These are phyloP conservation scores for Aspergillus olivimuriae DNA, from an alignment of 495 filamentous ascomycete genomes.

Conservation along the genomic window DNA sequence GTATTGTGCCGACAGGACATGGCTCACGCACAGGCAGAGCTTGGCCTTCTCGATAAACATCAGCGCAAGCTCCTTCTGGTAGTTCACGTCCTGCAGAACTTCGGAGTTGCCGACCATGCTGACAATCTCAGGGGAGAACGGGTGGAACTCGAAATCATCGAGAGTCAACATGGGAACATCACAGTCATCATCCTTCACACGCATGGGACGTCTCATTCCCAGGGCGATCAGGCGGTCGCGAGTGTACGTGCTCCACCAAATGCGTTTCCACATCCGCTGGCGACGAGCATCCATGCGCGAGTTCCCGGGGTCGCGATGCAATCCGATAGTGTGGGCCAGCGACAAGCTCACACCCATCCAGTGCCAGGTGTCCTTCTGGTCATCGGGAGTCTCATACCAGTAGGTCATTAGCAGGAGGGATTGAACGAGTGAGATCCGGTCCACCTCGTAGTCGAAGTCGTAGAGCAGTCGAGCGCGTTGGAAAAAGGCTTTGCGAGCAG, in stretches of 20 bases:
- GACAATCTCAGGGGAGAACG: constrained; percentile 55
- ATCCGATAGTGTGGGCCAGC: constrained; percentile 73
- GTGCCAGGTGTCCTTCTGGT: constrained; percentile 87
- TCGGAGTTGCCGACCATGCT: constrained; percentile 61
- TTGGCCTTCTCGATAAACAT: constrained; percentile 91
- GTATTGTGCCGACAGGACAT: constrained; percentile 80
- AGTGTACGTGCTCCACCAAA: constrained; percentile 95
- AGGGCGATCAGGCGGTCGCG: constrained; percentile 81
- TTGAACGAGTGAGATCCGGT: constrained; percentile 77
- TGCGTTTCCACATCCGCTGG: constrained; percentile 77
- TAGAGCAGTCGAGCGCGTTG: constrained; percentile 70
- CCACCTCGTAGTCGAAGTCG: constrained; percentile 80
- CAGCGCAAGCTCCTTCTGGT: constrained; percentile 67
- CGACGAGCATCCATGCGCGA: constrained; percentile 63
- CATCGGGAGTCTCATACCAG: constrained; percentile 86
- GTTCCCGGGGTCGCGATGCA: constrained; percentile 73
- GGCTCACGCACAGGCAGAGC: constrained; percentile 77
- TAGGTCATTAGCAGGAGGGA: constrained; percentile 80
- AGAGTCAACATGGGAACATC: constrained; percentile 82
- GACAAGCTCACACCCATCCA: constrained; percentile 88
- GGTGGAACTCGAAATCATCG: constrained; percentile 74
- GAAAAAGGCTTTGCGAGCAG: constrained; percentile 73
- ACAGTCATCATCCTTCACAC: constrained; percentile 84
- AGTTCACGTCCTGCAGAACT: constrained; percentile 54
- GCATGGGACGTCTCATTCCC: constrained; percentile 81